Evolutionary conservation across 2,329 filamentous ascomycete species (phyloP).

Genomic region (Chaetothyriales sp.): DNA sequence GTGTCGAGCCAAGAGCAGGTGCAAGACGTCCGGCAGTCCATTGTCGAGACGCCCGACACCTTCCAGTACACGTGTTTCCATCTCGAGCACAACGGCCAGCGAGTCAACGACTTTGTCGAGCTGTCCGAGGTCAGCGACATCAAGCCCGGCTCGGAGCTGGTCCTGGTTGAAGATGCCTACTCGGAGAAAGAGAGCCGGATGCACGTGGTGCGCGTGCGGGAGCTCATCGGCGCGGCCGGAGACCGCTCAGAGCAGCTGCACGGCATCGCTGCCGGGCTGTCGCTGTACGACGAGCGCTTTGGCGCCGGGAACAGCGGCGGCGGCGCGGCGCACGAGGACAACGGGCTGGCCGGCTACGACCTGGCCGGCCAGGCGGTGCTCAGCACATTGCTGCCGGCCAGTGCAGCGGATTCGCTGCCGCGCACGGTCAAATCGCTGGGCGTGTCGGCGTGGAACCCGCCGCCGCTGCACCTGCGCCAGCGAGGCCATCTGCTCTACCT

Average conservation of each 20-base stretch:
- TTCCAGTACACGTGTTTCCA: slow-evolving; percentile 99
- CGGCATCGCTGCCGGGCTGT: slow-evolving; percentile 71
- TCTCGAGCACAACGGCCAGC: slow-evolving; percentile 74
- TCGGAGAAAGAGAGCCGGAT: slow-evolving; percentile 96
- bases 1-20: slow-evolving; percentile 90
- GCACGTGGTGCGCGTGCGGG: slow-evolving; percentile 79
- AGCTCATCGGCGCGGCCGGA: slow-evolving; percentile 83
- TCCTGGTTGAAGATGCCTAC: slow-evolving; percentile 84
- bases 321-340: slow-evolving; percentile 24
- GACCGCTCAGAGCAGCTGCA: slow-evolving; percentile 77
- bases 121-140: slow-evolving; percentile 79
- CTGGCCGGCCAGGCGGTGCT: slow-evolving; percentile 57
- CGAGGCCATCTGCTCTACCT: slow-evolving; percentile 89
- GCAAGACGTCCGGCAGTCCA: slow-evolving; percentile 90
- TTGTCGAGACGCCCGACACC: slow-evolving; percentile 82
- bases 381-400: slow-evolving; percentile 55
- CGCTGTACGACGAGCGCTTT: slow-evolving; percentile 68
- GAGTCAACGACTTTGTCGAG: slow-evolving; percentile 90
- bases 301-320: slow-evolving; percentile 27
- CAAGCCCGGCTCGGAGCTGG: slow-evolving; percentile 61
- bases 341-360: slow-evolving; percentile 59
- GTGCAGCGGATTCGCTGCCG: slow-evolving; percentile 53
- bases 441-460: slow-evolving; percentile 90
- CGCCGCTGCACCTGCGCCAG: slow-evolving; percentile 78
- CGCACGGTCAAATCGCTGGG: slow-evolving; percentile 85